Base-by-base conservation (phyloP, 2,329 filamentous ascomycete species). In the Pestalotiopsis sp. region DNA sequence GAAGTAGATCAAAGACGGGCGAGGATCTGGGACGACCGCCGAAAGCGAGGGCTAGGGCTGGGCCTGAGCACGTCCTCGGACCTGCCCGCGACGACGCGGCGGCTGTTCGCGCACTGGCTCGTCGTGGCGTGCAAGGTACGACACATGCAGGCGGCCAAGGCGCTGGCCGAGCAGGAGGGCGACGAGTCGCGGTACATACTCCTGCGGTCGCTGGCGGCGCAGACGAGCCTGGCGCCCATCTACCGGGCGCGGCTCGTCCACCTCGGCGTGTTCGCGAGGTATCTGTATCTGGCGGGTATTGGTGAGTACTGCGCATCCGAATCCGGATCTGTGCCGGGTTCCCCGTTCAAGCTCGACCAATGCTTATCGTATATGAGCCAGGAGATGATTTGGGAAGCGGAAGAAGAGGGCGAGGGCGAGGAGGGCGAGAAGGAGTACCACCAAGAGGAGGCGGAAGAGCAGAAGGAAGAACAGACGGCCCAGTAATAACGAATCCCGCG, bases 241-340 rank as follows among this genome's bases (percentile, higher is more conserved):
- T 67, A 67, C 38, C 60, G 61, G 4, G 68, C 68, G 4, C 58
- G 68, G 39, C 36, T 67, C 2, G 68, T 64, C n/a, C 39, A 36
- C n/a, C 27, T 67, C n/a, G 68, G 64, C 1, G 17, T 59, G 17
- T 67, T 66, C 38, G 12, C 39, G 2, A 31, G 39, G 7, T 64
- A 63, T 13, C 4, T 69, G 2, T 64, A 41, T 25, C 23, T 62
- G 6, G 25, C 64, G 1, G 64, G 68, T 12, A 64, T 69, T 25
- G 17, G 20, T 36, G 23, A 61, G 63, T 23, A 31, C 20, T 9
- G 14, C 45, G 14, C 45, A 20, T n/a, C n/a, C 45, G 45, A 20
- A 4, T n/a, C 20, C 7, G 45, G 20, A 17, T 17, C 45, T 7
- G 27, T 31, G 27, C 27, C 27, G 5, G 27, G 6, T 31, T 31